A percentile compares a stretch with the other conserved stretches of the same genome.
Conservation (phyloP, 768 basidiomycete genomes). For the Trametopsis cervina region DNA sequence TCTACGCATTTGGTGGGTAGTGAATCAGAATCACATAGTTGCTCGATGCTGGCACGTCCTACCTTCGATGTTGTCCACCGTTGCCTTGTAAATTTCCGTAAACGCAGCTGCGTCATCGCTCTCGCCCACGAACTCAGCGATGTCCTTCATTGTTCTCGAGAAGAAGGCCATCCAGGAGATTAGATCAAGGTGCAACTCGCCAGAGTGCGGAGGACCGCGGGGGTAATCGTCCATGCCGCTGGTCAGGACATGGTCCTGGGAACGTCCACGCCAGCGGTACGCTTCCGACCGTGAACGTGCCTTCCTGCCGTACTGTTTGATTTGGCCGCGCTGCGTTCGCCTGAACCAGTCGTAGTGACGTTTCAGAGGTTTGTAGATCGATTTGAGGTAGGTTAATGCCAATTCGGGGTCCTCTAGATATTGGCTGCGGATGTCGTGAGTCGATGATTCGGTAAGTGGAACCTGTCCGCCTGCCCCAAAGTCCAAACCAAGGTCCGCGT, state of each 20-base stretch:
- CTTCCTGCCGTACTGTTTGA: slow-evolving; percentile 81
- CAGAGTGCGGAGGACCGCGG: slow-evolving; percentile 79
- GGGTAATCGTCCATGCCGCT: slow-evolving; percentile 98
- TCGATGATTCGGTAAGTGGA: slow-evolving; percentile 30
- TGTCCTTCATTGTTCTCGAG: slow-evolving; percentile 85
- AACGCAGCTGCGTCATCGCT: slow-evolving; percentile 78
- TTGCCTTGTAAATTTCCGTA: slow-evolving; percentile 68
- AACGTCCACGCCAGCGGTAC: slow-evolving; percentile 92
- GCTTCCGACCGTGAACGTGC: slow-evolving; percentile 86
- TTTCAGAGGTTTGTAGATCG: slow-evolving; percentile 78
- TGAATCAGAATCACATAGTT: not conserved
- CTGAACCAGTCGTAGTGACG: slow-evolving; percentile 97
- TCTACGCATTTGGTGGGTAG: slow-evolving; percentile 40
- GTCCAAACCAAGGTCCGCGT: slow-evolving; percentile 61
- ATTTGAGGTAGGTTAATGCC: slow-evolving; percentile 62
- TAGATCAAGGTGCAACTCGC: slow-evolving; percentile 89
- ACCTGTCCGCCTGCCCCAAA: slow-evolving; percentile 39
- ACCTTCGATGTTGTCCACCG: slow-evolving; percentile 85
- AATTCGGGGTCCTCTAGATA: slow-evolving; percentile 54
- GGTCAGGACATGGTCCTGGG: slow-evolving; percentile 80
- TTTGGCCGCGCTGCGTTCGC: slow-evolving; percentile 87
- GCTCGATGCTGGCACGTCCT: slow-evolving; percentile 8
- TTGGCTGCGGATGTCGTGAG: slow-evolving; percentile 28
- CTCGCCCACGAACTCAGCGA: slow-evolving; percentile 83
- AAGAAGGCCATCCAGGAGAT: slow-evolving; percentile 98